A percentile compares a stretch with the other conserved stretches of the same genome.
Evolutionary conservation across 208 protist genomes (phyloP).

Genomic region (Leishmania mexicana): DNA sequence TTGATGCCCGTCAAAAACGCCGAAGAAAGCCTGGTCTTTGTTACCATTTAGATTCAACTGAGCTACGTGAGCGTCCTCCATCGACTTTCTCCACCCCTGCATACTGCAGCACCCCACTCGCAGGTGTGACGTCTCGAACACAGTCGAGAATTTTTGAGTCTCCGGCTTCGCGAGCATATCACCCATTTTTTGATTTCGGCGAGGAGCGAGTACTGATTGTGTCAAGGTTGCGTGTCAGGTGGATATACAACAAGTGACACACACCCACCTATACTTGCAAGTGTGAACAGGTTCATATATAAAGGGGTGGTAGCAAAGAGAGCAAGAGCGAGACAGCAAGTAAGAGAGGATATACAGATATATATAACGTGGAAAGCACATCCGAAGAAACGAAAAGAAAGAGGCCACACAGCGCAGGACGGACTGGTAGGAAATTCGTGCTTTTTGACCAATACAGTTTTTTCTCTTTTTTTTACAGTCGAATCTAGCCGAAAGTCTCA

Average conservation of each 20-base stretch:
- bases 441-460: not conserved
- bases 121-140: constrained; percentile 85
- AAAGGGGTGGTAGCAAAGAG: constrained; percentile 3
- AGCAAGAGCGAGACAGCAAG: not conserved
- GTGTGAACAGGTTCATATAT: not conserved
- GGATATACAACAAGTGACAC: constrained; percentile 10
- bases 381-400: not conserved
- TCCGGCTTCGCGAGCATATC: constrained; percentile 90
- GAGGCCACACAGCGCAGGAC: no score
- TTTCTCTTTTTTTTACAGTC: not conserved
- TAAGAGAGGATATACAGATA: not conserved
- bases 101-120: constrained; percentile 89
- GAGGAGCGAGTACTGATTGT: constrained; percentile 16
- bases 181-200: constrained; percentile 50
- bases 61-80: constrained; percentile 92
- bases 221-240: constrained; percentile 14
- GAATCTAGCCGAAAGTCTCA: not conserved
- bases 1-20: constrained; percentile 92
- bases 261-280: constrained; percentile 7
- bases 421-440: not conserved
- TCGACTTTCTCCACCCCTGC: constrained; percentile 91
- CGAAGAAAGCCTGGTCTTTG: constrained; percentile 79
- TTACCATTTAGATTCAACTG: constrained; percentile 80
- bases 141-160: constrained; percentile 90
- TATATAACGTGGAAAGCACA: not conserved